phyloP scores from a whole-genome alignment of 768 basidiomycete species.

The Cubamyces sp. region DNA sequence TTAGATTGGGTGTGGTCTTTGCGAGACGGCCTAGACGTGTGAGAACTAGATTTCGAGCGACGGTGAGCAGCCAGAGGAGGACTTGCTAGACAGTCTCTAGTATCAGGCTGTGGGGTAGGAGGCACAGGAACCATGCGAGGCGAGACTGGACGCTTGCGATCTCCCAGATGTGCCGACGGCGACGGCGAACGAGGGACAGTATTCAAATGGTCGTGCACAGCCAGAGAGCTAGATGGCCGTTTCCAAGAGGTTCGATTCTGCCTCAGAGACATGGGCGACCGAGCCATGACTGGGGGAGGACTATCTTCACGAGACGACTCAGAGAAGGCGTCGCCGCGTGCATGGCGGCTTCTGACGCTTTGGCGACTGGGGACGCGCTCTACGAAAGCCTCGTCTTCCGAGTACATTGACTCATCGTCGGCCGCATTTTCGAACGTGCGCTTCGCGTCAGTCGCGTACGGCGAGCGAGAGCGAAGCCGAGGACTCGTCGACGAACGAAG shows the following conservation, averaged over 20 bases:
- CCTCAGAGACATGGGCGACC: constrained; percentile 6
- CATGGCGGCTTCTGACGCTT: not conserved
- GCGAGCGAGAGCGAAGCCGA: not conserved
- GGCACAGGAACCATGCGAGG: not conserved
- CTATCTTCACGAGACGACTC: not conserved
- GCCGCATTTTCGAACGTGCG: not conserved
- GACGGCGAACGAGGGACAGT: constrained; percentile 1
- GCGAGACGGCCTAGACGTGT: not conserved
- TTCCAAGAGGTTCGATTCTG: constrained; percentile 11
- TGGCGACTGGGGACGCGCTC: not conserved
- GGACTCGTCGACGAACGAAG: not conserved
- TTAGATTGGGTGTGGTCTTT: not conserved
- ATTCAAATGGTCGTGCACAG: not conserved
- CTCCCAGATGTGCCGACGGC: not conserved
- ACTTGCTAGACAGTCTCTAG: not conserved
- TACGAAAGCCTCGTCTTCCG: constrained; percentile 3
- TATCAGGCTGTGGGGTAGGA: not conserved
- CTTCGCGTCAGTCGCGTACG: not conserved
- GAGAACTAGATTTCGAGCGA: constrained; percentile 3
- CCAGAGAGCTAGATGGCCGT: not conserved
- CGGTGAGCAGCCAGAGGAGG: not conserved
- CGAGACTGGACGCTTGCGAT: not conserved
- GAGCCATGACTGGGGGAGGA: not conserved
- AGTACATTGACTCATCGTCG: constrained; percentile 23
- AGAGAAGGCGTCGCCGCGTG: not conserved